These are phyloP conservation scores for Parachaetomium inaequale DNA, from an alignment of 495 filamentous ascomycete genomes.

Conservation along the genomic window DNA sequence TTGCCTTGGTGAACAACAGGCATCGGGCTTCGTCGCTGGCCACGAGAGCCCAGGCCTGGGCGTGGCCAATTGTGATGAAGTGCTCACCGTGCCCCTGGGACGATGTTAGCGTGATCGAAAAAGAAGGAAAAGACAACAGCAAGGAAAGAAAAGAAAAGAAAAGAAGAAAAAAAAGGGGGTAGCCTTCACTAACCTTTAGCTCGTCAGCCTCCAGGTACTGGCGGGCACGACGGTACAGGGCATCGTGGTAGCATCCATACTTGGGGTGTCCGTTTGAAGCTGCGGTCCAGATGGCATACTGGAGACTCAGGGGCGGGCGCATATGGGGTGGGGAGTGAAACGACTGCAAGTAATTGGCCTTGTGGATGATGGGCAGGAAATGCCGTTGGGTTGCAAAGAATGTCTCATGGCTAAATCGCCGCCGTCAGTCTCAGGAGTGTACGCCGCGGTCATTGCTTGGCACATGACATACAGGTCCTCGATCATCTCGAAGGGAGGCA, in stretches of 20 bases:
- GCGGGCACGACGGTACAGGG: conserved; percentile 46
- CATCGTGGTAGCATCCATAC: conserved; percentile 40
- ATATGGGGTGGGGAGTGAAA: conserved; percentile 44
- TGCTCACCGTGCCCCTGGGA: conserved; percentile 41
- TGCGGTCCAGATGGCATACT: conserved; percentile 48
- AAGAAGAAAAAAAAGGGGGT: not conserved
- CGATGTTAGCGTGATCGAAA: no score
- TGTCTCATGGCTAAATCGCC: conserved; percentile 33
- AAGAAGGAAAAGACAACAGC: no score
- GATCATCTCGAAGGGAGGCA: conserved; percentile 45
- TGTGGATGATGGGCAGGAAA: conserved; percentile 42
- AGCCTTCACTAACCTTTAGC: conserved; percentile 37
- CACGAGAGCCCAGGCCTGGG: conserved; percentile 46
- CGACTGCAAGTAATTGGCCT: conserved; percentile 36
- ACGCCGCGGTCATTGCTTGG: not conserved
- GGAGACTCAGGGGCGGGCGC: conserved; percentile 48
- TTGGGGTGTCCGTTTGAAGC: conserved; percentile 38
- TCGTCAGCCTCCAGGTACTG: conserved; percentile 49
- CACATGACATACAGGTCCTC: conserved; percentile 49
- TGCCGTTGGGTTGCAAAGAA: conserved; percentile 41
- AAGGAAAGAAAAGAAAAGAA: no score
- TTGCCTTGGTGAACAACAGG: conserved; percentile 43
- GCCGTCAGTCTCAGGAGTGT: not conserved
- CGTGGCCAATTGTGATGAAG: conserved; percentile 45
- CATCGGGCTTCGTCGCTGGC: conserved; percentile 42